These are phyloP conservation scores for Schizopora paradoxa DNA, from an alignment of 1,284 basidiomycete genomes.

Conservation along the genomic window DNA sequence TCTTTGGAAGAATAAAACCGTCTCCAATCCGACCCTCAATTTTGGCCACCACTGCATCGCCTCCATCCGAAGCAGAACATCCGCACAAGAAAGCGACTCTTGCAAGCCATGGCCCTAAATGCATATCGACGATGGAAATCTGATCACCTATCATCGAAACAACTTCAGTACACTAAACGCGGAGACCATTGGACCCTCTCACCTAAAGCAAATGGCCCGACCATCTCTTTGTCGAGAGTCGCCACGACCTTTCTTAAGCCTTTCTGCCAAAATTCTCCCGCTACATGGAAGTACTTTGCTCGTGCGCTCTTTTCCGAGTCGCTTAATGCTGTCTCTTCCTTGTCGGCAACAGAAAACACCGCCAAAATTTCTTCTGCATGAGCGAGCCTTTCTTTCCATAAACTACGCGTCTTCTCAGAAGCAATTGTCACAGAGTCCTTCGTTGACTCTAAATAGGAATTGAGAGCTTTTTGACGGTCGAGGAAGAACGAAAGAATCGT, in stretches of 20 bases:
- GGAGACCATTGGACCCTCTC: slow-evolving; percentile 25
- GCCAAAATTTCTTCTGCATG: slow-evolving; percentile 40
- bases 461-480: slow-evolving; percentile 49
- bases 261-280: slow-evolving; percentile 37
- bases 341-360: slow-evolving; percentile 42
- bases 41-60: slow-evolving; percentile 42
- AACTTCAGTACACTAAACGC: neutral
- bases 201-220: slow-evolving; percentile 72
- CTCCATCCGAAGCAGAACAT: slow-evolving; percentile 43
- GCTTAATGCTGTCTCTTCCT: slow-evolving; percentile 33
- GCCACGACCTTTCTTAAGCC: slow-evolving; percentile 40
- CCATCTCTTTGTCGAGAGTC: slow-evolving; percentile 52
- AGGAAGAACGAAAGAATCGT: slow-evolving; percentile 40
- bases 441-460: slow-evolving; percentile 46
- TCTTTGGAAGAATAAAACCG: slow-evolving; percentile 41
- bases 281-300: slow-evolving; percentile 32
- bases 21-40: slow-evolving; percentile 47
- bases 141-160: slow-evolving; percentile 53
- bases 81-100: slow-evolving; percentile 56
- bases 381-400: slow-evolving; percentile 51
- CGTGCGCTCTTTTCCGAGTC: slow-evolving; percentile 28
- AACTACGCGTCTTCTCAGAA: slow-evolving; percentile 54
- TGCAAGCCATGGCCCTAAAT: slow-evolving; percentile 74
- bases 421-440: slow-evolving; percentile 42
- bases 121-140: slow-evolving; percentile 75